Percentiles rank a stretch among this genome's conserved stretches.
Conservation (phyloP, 2,329 filamentous ascomycete genomes). For the Geosmithia putterillii region DNA sequence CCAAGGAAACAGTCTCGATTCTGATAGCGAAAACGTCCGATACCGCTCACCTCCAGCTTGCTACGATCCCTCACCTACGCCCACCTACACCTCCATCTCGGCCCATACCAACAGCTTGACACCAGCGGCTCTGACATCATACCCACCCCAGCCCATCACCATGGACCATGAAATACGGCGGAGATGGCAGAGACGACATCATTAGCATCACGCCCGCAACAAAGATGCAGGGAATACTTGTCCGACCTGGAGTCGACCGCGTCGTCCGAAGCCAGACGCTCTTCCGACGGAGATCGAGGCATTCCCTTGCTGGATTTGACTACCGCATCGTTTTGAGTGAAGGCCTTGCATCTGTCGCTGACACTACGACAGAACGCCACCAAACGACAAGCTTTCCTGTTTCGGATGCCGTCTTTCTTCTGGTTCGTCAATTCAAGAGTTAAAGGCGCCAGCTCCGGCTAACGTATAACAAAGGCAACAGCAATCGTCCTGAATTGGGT, state of each 20-base stretch:
- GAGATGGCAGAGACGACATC: constrained; percentile 32
- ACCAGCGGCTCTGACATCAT: constrained; percentile 27
- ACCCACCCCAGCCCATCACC: constrained; percentile 25
- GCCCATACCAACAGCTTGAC: constrained; percentile 27
- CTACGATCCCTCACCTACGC: constrained; percentile 32
- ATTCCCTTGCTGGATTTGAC: constrained; percentile 40
- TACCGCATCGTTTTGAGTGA: constrained; percentile 41
- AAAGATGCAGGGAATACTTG: constrained; percentile 42
- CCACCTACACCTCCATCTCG: constrained; percentile 30
- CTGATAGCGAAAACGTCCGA: constrained; percentile 25
- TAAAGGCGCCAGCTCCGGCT: too few species aligned
- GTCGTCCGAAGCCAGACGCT: constrained; percentile 42
- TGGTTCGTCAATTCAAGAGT: too few species aligned
- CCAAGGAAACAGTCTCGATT: constrained; percentile 24
- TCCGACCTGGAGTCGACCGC: constrained; percentile 39
- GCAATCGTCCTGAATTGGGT: too few species aligned
- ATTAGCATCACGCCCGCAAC: constrained; percentile 36
- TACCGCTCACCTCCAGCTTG: constrained; percentile 30
- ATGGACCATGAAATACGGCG: constrained; percentile 27
- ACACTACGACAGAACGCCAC: not conserved
- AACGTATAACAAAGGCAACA: too few species aligned
- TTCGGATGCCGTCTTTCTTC: too few species aligned
- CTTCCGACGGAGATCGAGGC: constrained; percentile 41
- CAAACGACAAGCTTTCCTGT: not conserved
- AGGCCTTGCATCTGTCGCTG: constrained; percentile 20